phyloP scores from a whole-genome alignment of 140 eudicot species.

The Flaveria floridana region DNA sequence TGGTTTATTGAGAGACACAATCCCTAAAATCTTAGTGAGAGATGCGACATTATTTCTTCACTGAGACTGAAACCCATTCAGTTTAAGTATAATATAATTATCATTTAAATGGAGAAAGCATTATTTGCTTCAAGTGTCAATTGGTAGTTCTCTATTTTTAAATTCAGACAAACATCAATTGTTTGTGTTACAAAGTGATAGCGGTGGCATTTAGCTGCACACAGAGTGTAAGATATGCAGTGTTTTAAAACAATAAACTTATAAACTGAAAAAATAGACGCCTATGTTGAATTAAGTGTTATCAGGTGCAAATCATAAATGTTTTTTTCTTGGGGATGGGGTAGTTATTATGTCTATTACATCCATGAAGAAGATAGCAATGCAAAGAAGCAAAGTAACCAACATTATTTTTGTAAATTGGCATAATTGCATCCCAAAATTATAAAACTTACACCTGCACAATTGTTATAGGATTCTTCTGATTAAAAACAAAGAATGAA shows the following conservation, averaged over 20 bases:
- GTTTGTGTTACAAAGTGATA: not conserved
- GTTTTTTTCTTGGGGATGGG: not conserved
- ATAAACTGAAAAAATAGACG: not conserved
- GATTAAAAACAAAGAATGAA: not conserved
- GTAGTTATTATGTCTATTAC: not conserved
- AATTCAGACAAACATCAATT: not conserved
- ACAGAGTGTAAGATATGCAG: not conserved
- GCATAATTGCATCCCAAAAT: not conserved
- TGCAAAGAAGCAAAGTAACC: not conserved
- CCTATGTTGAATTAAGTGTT: not conserved
- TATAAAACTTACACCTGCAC: not conserved
- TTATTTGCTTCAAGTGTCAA: not conserved
- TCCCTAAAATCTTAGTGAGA: not conserved
- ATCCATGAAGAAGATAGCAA: slow-evolving; percentile 2
- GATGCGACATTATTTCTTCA: not conserved
- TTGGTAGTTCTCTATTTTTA: not conserved
- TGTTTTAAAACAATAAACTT: not conserved
- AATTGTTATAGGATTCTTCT: not conserved
- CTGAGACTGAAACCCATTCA: not conserved
- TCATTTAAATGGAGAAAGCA: not conserved
- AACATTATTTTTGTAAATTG: not conserved
- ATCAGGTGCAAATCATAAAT: not conserved
- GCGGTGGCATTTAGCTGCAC: slow-evolving; percentile 1
- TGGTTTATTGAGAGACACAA: slow-evolving; percentile 14
- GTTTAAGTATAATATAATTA: not conserved